Percentiles rank a stretch among this genome's conserved stretches.
These are phyloP conservation scores for Avena sativa DNA, from an alignment of 176 grass and related monocot genomes.

Conservation along the genomic window DNA sequence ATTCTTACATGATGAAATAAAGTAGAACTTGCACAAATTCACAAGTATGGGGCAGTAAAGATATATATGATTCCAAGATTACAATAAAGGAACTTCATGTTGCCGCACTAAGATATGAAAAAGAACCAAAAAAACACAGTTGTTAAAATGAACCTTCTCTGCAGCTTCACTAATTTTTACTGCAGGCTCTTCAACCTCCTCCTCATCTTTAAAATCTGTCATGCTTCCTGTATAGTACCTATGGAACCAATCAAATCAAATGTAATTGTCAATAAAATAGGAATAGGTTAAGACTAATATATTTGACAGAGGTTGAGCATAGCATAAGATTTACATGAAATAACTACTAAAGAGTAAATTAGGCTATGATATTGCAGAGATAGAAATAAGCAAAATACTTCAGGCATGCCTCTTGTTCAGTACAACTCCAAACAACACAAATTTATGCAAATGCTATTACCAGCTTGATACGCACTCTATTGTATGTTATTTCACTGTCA, in stretches of 20 bases:
- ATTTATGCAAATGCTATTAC: neutral
- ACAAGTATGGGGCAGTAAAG: neutral
- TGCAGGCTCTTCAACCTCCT: conserved; percentile 65
- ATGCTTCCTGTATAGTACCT: conserved; percentile 88
- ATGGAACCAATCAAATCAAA: conserved; percentile 11
- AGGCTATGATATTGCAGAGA: neutral
- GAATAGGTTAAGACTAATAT: conserved; percentile 21
- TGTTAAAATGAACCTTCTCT: conserved; percentile 69
- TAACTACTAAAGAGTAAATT: neutral
- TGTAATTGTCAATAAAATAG: neutral
- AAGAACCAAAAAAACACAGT: neutral
- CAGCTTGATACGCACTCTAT: neutral
- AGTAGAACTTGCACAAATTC: conserved; percentile 13
- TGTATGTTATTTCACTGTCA: neutral
- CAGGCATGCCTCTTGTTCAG: neutral
- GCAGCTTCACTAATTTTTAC: conserved; percentile 81
- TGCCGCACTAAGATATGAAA: neutral
- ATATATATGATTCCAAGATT: conserved; percentile 7
- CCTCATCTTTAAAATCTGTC: conserved; percentile 57
- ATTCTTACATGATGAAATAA: conserved; percentile 16
- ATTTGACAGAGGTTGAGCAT: neutral
- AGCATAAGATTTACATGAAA: neutral
- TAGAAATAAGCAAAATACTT: neutral
- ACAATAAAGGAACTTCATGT: neutral
- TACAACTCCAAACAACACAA: conserved; percentile 26